phyloP scores from a whole-genome alignment of 306 rosid genomes.

The Cucurbita moschata region DNA sequence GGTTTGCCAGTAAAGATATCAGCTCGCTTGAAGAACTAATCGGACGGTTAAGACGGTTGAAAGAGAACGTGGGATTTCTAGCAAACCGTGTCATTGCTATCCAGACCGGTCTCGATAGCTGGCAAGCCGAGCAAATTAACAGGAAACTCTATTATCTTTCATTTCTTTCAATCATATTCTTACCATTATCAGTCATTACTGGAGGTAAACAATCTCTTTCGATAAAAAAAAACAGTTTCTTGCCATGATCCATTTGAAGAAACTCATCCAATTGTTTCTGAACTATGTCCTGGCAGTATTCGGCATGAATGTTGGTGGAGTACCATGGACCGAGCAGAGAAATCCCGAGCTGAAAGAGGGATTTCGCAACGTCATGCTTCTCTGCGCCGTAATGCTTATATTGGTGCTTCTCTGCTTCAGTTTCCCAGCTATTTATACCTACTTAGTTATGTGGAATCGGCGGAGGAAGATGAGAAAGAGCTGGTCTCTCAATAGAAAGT shows the following conservation, averaged over 20 bases:
- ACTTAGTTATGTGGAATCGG: slow-evolving; percentile 42
- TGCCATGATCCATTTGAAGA: background rate
- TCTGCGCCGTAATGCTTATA: slow-evolving; percentile 44
- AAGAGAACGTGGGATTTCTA: slow-evolving; percentile 87
- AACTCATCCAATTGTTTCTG: background rate
- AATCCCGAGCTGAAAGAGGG: slow-evolving; percentile 43
- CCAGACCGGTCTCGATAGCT: slow-evolving; percentile 88
- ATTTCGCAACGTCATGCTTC: slow-evolving; percentile 69
- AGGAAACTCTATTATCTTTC: slow-evolving; percentile 80
- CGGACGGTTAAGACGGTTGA: slow-evolving; percentile 69
- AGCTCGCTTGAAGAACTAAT: slow-evolving; percentile 71
- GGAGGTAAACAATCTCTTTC: slow-evolving; percentile 40
- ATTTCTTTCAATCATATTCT: slow-evolving; percentile 79
- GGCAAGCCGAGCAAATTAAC: slow-evolving; percentile 94
- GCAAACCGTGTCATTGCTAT: slow-evolving; percentile 80
- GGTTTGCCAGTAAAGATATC: slow-evolving; percentile 62
- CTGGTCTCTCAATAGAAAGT: slow-evolving; percentile 74
- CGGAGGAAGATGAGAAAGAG: slow-evolving; percentile 25
- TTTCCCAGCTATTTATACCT: slow-evolving; percentile 53
- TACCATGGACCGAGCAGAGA: slow-evolving; percentile 84
- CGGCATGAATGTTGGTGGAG: slow-evolving; percentile 97
- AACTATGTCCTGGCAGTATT: slow-evolving; percentile 38
- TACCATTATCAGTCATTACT: slow-evolving; percentile 75
- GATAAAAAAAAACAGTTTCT: background rate
- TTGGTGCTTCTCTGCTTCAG: slow-evolving; percentile 65